These are phyloP conservation scores for Magnusiomyces clavatus DNA, from an alignment of 1,139 yeast species.

Conservation along the genomic window DNA sequence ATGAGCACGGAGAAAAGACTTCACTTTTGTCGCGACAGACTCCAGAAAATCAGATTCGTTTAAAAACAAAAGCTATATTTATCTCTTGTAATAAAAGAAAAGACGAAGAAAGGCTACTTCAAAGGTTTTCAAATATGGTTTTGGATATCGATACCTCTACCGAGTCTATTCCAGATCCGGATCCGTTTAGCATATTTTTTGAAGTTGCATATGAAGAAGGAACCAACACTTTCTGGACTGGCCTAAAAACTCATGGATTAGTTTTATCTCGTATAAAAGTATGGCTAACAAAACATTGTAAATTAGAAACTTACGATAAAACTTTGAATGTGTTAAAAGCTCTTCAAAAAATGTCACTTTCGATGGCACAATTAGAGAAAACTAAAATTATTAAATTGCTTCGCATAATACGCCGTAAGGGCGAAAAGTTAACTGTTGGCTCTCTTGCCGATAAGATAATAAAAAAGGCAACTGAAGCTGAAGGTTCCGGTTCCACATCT, in stretches of 20 bases:
- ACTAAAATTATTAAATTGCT: constrained; percentile 22
- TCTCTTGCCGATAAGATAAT: constrained; percentile 5
- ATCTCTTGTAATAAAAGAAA: neutral
- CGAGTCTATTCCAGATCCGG: constrained; percentile 15
- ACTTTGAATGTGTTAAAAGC: constrained; percentile 18
- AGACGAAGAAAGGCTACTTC: neutral
- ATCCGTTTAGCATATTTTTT: constrained; percentile 23
- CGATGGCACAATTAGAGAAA: constrained; percentile 19
- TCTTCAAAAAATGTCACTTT: constrained; percentile 19
- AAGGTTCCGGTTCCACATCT: neutral
- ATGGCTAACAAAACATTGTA: constrained; percentile 23
- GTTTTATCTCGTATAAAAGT: constrained; percentile 26
- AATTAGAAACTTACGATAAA: constrained; percentile 17
- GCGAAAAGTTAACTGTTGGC: constrained; percentile 15
- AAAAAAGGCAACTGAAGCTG: constrained; percentile 3
- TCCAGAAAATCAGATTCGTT: neutral
- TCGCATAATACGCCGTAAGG: constrained; percentile 14
- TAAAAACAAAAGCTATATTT: neutral
- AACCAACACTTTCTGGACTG: constrained; percentile 22
- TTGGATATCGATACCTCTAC: constrained; percentile 5
- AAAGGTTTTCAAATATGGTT: neutral
- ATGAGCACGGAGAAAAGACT: too few relatives aligned
- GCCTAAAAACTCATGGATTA: constrained; percentile 14
- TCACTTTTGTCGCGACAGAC: neutral
- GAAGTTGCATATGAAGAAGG: constrained; percentile 19